Conservation (phyloP, 1,139 yeast species). For the Yamadazyma dendronema region DNA sequence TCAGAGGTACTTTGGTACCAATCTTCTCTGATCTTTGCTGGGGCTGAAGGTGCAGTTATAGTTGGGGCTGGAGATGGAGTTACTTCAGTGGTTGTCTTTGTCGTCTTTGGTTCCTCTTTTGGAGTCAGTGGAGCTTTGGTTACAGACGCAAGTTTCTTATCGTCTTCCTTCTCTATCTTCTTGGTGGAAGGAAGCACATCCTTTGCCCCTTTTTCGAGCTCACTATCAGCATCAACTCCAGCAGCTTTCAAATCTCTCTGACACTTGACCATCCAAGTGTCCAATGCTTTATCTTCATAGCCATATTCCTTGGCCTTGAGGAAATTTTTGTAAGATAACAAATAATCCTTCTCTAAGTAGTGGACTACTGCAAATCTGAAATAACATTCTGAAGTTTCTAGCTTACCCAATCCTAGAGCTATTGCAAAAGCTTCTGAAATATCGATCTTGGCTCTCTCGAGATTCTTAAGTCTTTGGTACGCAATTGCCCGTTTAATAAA, state of each 20-base stretch:
- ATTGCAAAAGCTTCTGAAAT: constrained; percentile 54
- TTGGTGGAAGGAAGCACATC: no score
- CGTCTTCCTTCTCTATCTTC: no score
- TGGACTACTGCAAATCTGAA: constrained; percentile 56
- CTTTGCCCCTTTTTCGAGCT: neutral
- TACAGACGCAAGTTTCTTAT: neutral
- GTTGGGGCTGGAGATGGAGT: constrained; percentile 1
- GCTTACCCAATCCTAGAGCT: constrained; percentile 52
- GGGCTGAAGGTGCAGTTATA: constrained; percentile 40
- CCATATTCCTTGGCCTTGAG: constrained; percentile 47
- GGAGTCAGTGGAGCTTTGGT: neutral
- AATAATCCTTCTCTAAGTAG: constrained; percentile 45
- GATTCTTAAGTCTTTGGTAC: constrained; percentile 50
- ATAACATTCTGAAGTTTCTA: constrained; percentile 58
- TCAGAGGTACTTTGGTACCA: constrained; percentile 69
- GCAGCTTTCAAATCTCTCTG: constrained; percentile 29
- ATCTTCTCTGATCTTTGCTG: constrained; percentile 59
- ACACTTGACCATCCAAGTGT: constrained; percentile 52
- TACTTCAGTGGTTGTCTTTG: neutral
- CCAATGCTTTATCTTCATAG: constrained; percentile 46
- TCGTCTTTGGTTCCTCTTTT: neutral
- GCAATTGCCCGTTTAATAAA: constrained; percentile 56
- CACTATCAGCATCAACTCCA: neutral
- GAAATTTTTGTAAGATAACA: constrained; percentile 50
- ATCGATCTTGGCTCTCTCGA: constrained; percentile 50